Evolutionary conservation across 441 rosid species (phyloP).

Genomic region (Brassica balearica): DNA sequence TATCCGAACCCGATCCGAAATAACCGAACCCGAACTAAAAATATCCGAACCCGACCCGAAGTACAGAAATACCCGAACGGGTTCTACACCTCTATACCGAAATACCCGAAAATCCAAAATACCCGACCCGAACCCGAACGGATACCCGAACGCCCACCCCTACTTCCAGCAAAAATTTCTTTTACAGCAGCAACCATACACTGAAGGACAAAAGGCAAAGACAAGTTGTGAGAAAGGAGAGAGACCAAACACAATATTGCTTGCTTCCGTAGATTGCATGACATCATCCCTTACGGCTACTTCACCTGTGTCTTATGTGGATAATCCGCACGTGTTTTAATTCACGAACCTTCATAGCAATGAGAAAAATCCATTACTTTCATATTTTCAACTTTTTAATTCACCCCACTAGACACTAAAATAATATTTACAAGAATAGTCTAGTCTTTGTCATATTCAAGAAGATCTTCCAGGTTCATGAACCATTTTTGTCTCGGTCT

Average conservation of each 20-base stretch:
- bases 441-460: constrained; percentile 6
- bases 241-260: constrained; percentile 48
- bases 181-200: background rate
- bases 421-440: constrained; percentile 1
- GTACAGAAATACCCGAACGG: too few species aligned
- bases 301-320: constrained; percentile 16
- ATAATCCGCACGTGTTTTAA: constrained; percentile 24
- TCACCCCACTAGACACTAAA: constrained; percentile 13
- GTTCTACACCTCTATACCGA: too few species aligned
- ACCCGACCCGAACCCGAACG: too few species aligned
- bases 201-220: constrained; percentile 17
- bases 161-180: too few species aligned
- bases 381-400: constrained; percentile 24
- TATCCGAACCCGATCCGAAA: too few species aligned
- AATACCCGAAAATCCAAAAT: too few species aligned
- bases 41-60: too few species aligned
- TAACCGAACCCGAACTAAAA: too few species aligned
- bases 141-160: too few species aligned
- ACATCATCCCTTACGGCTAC: constrained; percentile 38
- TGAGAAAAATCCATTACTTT: constrained; percentile 20
- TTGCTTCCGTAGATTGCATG: constrained; percentile 40
- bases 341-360: constrained; percentile 25
- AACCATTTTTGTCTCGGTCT: constrained; percentile 11
- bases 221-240: constrained; percentile 30
- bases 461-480: constrained; percentile 31